Evolutionary conservation across 1,284 basidiomycete species (phyloP).

Genomic region (Somion occarium): DNA sequence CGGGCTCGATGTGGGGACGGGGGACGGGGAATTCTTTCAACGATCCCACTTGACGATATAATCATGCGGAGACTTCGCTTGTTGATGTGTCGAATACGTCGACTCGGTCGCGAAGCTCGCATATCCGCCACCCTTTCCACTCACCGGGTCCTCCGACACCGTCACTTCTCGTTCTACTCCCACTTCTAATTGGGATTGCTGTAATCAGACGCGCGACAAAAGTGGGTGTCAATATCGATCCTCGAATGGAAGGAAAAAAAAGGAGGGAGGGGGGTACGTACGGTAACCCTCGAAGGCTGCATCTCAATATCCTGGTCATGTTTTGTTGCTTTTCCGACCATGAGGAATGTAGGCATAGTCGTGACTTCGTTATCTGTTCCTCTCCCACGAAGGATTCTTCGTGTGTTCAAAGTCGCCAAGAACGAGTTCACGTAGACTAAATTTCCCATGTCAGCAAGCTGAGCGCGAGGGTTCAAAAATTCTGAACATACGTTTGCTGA

Average conservation of each 20-base stretch:
- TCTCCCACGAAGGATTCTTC: conserved; percentile 37
- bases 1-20: not conserved
- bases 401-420: conserved; percentile 42
- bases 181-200: conserved; percentile 11
- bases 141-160: conserved; percentile 14
- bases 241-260: not conserved
- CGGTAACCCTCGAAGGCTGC: conserved; percentile 1
- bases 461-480: not conserved
- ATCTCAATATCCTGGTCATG: conserved; percentile 15
- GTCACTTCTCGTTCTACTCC: conserved; percentile 17
- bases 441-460: not conserved
- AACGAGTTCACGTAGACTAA: conserved; percentile 66
- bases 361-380: conserved; percentile 36
- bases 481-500: conserved; percentile 53
- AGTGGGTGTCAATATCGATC: not conserved
- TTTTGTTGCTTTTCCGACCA: conserved; percentile 30
- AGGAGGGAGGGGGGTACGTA: not conserved
- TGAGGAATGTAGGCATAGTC: conserved; percentile 38
- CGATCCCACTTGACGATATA: not conserved
- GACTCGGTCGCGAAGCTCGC: not conserved
- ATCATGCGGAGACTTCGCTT: not conserved
- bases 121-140: not conserved
- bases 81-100: not conserved
- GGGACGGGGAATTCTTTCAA: not conserved
- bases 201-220: not conserved